Evolutionary conservation across 1,284 basidiomycete species (phyloP).

Genomic region (Rhodotorula sp.): DNA sequence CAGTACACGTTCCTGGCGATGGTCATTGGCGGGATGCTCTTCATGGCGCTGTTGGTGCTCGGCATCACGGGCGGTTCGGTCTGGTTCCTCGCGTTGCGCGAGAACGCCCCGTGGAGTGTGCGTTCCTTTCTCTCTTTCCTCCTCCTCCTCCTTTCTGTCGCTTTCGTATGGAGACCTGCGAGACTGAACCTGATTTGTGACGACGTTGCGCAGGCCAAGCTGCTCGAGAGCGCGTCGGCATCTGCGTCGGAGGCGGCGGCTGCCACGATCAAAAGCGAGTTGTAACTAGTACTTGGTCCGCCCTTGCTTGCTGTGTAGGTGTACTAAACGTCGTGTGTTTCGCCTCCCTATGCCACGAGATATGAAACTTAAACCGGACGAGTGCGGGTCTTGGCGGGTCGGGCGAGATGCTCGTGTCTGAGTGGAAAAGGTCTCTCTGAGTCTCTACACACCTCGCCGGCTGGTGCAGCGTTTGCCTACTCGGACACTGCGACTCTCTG

Average conservation of each 20-base stretch:
- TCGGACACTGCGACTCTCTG: too few relatives aligned
- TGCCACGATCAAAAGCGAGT: slow-evolving; percentile 11
- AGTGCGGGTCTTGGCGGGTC: too few relatives aligned
- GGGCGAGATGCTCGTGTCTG: too few relatives aligned
- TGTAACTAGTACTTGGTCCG: neutral
- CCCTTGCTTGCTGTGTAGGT: neutral
- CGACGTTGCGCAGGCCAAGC: neutral
- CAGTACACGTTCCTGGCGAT: slow-evolving; percentile 34
- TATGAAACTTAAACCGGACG: neutral
- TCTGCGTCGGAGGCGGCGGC: slow-evolving; percentile 3
- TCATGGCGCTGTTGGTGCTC: slow-evolving; percentile 11
- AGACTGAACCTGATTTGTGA: neutral
- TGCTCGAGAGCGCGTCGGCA: neutral
- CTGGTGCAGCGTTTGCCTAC: too few relatives aligned
- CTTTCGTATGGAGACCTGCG: too few relatives aligned
- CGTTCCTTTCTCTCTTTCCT: too few relatives aligned
- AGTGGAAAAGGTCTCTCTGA: too few relatives aligned
- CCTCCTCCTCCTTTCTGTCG: too few relatives aligned
- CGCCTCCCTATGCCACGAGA: too few relatives aligned
- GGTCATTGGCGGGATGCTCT: slow-evolving; percentile 24
- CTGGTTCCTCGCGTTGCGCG: slow-evolving; percentile 22
- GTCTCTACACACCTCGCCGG: too few relatives aligned
- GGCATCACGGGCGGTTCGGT: slow-evolving; percentile 4
- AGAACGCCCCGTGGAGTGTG: slow-evolving; percentile 9
- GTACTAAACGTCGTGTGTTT: neutral